Percentiles rank a stretch among this genome's conserved stretches.
These are phyloP conservation scores for Yamadazyma friedrichii DNA, from an alignment of 1,139 yeast species.

Conservation along the genomic window DNA sequence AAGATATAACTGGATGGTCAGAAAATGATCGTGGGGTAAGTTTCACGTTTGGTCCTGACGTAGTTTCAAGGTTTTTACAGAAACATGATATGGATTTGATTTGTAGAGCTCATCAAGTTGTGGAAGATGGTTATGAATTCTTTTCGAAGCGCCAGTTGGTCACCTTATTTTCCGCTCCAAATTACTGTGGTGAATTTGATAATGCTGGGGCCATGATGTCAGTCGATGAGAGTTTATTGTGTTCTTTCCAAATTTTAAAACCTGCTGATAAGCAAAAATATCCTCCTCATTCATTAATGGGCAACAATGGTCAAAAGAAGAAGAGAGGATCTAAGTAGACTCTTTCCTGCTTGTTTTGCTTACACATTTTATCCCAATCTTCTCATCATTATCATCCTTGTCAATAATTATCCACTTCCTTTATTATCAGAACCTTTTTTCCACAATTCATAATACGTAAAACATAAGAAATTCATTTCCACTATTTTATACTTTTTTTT, in stretches of 20 bases:
- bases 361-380: neutral
- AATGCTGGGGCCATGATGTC: constrained; percentile 99
- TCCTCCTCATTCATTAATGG: constrained; percentile 52
- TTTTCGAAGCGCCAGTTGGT: constrained; percentile 94
- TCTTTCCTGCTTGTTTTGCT: neutral
- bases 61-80: constrained; percentile 88
- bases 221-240: constrained; percentile 90
- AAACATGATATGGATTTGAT: constrained; percentile 96
- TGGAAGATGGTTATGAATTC: constrained; percentile 97
- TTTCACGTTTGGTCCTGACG: constrained; percentile 96
- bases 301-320: constrained; percentile 68
- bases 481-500: constrained; percentile 6
- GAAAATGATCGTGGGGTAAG: constrained; percentile 98
- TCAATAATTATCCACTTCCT: neutral
- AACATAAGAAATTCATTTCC: constrained; percentile 10
- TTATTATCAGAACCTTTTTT: neutral
- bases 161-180: constrained; percentile 93
- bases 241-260: constrained; percentile 96
- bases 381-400: neutral
- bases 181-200: constrained; percentile 97
- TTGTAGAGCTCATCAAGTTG: constrained; percentile 98
- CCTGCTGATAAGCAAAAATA: constrained; percentile 89
- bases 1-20: constrained; percentile 96
- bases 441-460: neutral
- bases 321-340: constrained; percentile 58